Percentiles rank a stretch among this genome's conserved stretches.
Evolutionary conservation across 2,329 filamentous ascomycete genomes (phyloP).

Genomic region (Cordyceps farinosa): DNA sequence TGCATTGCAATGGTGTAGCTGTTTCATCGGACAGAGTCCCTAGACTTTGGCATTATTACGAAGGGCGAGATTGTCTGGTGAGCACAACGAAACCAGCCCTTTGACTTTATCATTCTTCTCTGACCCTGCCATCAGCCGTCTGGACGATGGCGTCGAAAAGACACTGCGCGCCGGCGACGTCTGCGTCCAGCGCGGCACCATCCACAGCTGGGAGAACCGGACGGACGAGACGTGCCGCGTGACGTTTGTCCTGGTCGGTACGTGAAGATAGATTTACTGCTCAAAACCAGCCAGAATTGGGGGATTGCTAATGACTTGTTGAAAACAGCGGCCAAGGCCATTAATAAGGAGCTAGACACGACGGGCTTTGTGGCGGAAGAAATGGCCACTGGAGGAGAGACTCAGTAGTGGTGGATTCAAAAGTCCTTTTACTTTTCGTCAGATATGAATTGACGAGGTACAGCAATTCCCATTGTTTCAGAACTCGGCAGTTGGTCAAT

Average conservation of each 20-base stretch:
- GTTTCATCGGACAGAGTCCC: slow-evolving; percentile 24
- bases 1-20: slow-evolving; percentile 12
- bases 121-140: slow-evolving; percentile 15
- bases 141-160: slow-evolving; percentile 23
- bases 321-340: slow-evolving; percentile 7
- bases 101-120: neutral
- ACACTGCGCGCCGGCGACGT: slow-evolving; percentile 23
- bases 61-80: slow-evolving; percentile 23
- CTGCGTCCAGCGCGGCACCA: slow-evolving; percentile 24
- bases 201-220: slow-evolving; percentile 24
- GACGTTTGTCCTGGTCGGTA: slow-evolving; percentile 23
- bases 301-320: neutral
- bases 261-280: neutral
- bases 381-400: slow-evolving; percentile 13
- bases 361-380: slow-evolving; percentile 5
- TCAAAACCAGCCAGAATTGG: neutral
- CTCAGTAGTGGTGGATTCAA: neutral
- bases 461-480: no score
- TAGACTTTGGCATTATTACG: slow-evolving; percentile 24
- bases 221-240: slow-evolving; percentile 22
- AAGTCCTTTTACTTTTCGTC: no score
- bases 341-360: neutral
- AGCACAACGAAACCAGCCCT: neutral
- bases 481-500: no score
- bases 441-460: no score